These are phyloP conservation scores for Backusella sp. DNA, from an alignment of 192 early-diverging fungal genomes.

Conservation along the genomic window DNA sequence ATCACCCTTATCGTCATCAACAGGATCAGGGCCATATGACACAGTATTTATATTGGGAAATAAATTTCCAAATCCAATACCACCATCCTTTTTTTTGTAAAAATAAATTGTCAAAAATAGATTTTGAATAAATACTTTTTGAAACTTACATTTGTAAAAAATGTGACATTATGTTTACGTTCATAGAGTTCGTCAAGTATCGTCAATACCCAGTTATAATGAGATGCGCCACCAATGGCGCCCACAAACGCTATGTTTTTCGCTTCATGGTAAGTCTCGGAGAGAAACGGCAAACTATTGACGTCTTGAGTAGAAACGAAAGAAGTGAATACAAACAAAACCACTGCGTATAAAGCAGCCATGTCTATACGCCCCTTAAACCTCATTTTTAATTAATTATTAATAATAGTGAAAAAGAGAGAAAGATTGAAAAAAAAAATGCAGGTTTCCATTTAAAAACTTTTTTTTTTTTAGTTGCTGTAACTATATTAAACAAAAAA, in stretches of 20 bases:
- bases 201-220: neutral
- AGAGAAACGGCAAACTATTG: neutral
- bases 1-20: neutral
- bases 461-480: no score
- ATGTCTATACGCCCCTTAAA: neutral
- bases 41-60: neutral
- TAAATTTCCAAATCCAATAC: neutral
- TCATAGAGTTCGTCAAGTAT: neutral
- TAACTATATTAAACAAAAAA: no score
- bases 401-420: neutral
- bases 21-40: neutral
- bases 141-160: conserved; percentile 1
- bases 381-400: neutral
- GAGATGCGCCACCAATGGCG: neutral
- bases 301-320: neutral
- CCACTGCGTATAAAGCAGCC: neutral
- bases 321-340: neutral
- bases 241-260: neutral
- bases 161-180: neutral
- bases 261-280: neutral
- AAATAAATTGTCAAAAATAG: neutral
- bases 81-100: neutral
- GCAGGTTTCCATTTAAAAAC: neutral
- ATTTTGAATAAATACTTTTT: neutral
- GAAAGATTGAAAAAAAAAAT: neutral